phyloP scores from a whole-genome alignment of 768 basidiomycete genomes.

The Leccinum disarticulatum region DNA sequence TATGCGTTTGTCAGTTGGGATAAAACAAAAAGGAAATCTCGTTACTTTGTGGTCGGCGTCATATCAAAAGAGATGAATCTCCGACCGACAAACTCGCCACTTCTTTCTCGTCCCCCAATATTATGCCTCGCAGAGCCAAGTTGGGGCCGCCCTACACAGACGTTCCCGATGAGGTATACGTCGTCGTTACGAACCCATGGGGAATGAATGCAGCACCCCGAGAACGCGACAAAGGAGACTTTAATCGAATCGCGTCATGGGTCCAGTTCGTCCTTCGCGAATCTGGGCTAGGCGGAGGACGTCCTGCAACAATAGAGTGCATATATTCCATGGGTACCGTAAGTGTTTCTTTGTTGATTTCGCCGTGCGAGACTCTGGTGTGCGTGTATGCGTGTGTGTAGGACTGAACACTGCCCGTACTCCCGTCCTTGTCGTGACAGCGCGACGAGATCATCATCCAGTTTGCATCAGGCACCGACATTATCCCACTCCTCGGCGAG shows the following conservation, averaged over 20 bases:
- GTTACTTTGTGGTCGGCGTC: conserved; percentile 15
- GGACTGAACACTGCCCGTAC: background rate
- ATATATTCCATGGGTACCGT: conserved; percentile 32
- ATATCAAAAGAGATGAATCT: conserved; percentile 12
- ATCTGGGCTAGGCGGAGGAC: conserved; percentile 13
- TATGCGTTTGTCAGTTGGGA: conserved; percentile 5
- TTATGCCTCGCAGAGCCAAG: conserved; percentile 24
- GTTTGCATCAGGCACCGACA: conserved; percentile 21
- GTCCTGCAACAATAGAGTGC: conserved; percentile 20
- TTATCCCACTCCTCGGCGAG: conserved; percentile 30
- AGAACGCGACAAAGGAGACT: conserved; percentile 15
- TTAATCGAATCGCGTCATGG: conserved; percentile 28
- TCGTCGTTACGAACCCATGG: conserved; percentile 30
- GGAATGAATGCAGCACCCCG: conserved; percentile 8
- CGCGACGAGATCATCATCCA: conserved; percentile 33
- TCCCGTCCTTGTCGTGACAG: conserved; percentile 8
- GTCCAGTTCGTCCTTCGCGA: conserved; percentile 23
- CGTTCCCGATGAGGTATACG: conserved; percentile 19
- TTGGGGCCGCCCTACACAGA: conserved; percentile 30
- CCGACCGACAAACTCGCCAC: conserved; percentile 20
- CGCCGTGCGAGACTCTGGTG: background rate
- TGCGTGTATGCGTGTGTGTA: background rate
- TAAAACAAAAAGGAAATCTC: conserved; percentile 1
- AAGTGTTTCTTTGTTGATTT: conserved; percentile 13
- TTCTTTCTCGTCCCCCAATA: background rate